Evolutionary conservation across 208 protist genomes (phyloP).

Genomic region (Trichomonas vaginalis): DNA sequence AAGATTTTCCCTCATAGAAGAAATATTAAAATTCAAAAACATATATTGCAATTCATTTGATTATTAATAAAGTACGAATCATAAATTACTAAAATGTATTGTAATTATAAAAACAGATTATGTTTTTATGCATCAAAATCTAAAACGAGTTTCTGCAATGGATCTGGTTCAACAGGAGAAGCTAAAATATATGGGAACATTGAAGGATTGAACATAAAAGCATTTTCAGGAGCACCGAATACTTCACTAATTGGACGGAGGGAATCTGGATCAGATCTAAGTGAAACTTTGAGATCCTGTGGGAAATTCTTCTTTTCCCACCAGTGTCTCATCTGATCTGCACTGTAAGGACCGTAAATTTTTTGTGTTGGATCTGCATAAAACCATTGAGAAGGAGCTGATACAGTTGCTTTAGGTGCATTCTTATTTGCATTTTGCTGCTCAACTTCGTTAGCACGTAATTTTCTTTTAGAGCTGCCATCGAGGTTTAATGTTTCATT

Average conservation of each 20-base stretch:
- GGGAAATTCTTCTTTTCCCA: not conserved
- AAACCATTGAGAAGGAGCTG: not conserved
- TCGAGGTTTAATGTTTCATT: not conserved
- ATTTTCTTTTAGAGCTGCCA: not conserved
- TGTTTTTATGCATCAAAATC: not conserved
- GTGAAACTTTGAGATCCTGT: not conserved
- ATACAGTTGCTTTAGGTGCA: not conserved
- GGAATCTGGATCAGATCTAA: not conserved
- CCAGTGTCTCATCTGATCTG: not conserved
- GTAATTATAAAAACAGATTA: not conserved
- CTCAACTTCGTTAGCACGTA: not conserved
- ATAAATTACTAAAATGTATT: not conserved
- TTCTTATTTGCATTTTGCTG: not conserved
- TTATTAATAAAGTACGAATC: too few species aligned
- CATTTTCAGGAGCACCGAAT: not conserved
- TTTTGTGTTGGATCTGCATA: not conserved
- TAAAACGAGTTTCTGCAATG: not conserved
- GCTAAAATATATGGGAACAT: not conserved
- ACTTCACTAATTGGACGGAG: not conserved
- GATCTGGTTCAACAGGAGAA: not conserved
- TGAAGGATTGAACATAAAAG: not conserved
- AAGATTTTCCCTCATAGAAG: too few species aligned
- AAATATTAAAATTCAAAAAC: too few species aligned
- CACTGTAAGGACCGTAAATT: not conserved
- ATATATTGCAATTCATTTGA: too few species aligned